phyloP scores from a whole-genome alignment of 371 early-diverging fungal genomes.

The Haplosporangium sp. region DNA sequence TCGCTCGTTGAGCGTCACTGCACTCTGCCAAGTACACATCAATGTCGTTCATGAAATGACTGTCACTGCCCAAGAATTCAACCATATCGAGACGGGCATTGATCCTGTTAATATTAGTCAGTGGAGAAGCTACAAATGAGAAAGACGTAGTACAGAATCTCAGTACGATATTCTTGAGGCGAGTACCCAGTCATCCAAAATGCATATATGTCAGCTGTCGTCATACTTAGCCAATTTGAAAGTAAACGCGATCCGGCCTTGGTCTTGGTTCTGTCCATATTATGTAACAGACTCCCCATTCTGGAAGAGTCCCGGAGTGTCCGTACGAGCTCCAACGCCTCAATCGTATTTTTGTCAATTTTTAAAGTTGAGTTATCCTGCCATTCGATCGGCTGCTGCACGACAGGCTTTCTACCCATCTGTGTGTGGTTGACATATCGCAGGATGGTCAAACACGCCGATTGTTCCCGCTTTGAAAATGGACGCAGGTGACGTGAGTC shows the following conservation, averaged over 20 bases:
- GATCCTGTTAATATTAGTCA: conserved; percentile 67
- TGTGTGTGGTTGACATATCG: conserved; percentile 69
- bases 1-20: conserved; percentile 77
- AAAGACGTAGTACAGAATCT: background rate
- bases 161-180: background rate
- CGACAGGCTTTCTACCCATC: conserved; percentile 57
- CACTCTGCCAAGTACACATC: conserved; percentile 62
- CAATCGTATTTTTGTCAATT: conserved; percentile 71
- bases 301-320: conserved; percentile 61
- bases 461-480: conserved; percentile 58
- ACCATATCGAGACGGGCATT: conserved; percentile 75
- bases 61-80: conserved; percentile 67
- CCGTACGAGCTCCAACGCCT: conserved; percentile 66
- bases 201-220: background rate
- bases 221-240: conserved; percentile 69
- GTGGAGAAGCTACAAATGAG: conserved; percentile 62
- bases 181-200: background rate
- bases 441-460: conserved; percentile 65
- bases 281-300: conserved; percentile 72
- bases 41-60: conserved; percentile 63
- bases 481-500: conserved; percentile 20
- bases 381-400: conserved; percentile 63
- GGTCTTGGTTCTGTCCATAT: conserved; percentile 82
- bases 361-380: conserved; percentile 60
- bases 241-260: conserved; percentile 84